Percentiles rank a stretch among this genome's conserved stretches.
Evolutionary conservation across 768 basidiomycete species (phyloP).

Genomic region (Pisolithus orientalis): DNA sequence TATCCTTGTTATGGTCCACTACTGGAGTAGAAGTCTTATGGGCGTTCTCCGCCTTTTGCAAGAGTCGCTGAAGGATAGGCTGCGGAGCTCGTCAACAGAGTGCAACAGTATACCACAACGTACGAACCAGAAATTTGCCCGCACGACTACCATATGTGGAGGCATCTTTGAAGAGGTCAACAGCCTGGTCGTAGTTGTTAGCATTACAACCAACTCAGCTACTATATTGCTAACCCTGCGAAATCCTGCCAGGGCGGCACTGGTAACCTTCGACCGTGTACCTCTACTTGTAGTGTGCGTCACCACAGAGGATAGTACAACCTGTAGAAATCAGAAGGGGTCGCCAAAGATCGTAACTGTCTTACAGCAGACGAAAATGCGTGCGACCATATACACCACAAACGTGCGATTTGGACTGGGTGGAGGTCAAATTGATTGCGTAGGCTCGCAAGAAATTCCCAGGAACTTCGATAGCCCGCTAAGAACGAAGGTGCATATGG

Average conservation of each 20-base stretch:
- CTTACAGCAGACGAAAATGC: constrained; percentile 60
- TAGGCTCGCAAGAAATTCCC: constrained; percentile 46
- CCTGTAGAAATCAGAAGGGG: constrained; percentile 31
- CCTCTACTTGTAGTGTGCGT: constrained; percentile 48
- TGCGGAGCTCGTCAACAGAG: constrained; percentile 20
- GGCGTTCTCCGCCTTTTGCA: constrained; percentile 52
- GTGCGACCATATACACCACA: constrained; percentile 73
- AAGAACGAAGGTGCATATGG: constrained; percentile 62
- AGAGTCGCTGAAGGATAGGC: constrained; percentile 62
- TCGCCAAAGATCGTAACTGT: background rate
- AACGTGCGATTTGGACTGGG: constrained; percentile 53
- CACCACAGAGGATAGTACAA: constrained; percentile 74
- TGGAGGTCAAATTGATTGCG: constrained; percentile 44
- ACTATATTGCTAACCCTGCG: constrained; percentile 21
- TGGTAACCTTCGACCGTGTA: constrained; percentile 56
- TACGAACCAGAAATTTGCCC: constrained; percentile 59
- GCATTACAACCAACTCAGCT: background rate
- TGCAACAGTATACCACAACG: background rate
- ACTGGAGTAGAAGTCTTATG: constrained; percentile 43
- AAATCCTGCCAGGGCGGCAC: constrained; percentile 63
- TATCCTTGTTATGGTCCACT: constrained; percentile 42
- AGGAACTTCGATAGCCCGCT: constrained; percentile 62
- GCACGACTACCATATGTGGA: constrained; percentile 59
- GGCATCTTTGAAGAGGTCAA: constrained; percentile 61
- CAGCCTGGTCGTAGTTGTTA: constrained; percentile 30